Percentiles rank a stretch among this genome's conserved stretches.
These are phyloP conservation scores for Fomitopsis betulina DNA, from an alignment of 1,284 basidiomycete species.

Conservation along the genomic window DNA sequence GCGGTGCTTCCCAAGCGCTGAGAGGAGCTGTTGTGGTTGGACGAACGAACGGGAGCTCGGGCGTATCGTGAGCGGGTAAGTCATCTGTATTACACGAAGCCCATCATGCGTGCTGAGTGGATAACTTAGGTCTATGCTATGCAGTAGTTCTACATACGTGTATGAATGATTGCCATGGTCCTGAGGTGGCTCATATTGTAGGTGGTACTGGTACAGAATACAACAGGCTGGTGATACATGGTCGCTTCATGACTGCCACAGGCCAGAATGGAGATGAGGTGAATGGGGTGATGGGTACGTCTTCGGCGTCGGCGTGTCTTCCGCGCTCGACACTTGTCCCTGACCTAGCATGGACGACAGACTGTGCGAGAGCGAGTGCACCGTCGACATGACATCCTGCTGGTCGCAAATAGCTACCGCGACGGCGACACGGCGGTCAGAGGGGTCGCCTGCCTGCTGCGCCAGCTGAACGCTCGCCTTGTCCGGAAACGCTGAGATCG, in stretches of 20 bases:
- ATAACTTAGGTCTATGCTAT: neutral
- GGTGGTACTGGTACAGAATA: neutral
- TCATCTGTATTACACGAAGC: neutral
- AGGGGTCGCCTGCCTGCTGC: conserved; percentile 2
- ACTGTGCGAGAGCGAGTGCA: conserved; percentile 3
- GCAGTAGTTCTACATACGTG: neutral
- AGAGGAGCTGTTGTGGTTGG: neutral
- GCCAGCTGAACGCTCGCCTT: conserved; percentile 2
- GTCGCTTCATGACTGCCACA: neutral
- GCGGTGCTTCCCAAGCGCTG: neutral
- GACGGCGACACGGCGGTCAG: conserved; percentile 9
- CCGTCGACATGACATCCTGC: conserved; percentile 4
- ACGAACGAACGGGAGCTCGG: neutral
- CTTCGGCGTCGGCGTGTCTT: neutral
- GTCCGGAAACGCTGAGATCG: conserved; percentile 2
- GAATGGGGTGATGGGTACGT: neutral
- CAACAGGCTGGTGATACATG: neutral
- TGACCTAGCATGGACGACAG: conserved; percentile 1
- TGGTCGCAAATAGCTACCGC: conserved; percentile 8
- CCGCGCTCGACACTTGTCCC: neutral
- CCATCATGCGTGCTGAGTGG: neutral
- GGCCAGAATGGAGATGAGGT: neutral
- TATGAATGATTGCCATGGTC: neutral
- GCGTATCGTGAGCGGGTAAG: neutral
- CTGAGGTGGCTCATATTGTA: neutral